These are phyloP conservation scores for Plenodomus lindquistii DNA, from an alignment of 2,329 filamentous ascomycete species.

Conservation along the genomic window DNA sequence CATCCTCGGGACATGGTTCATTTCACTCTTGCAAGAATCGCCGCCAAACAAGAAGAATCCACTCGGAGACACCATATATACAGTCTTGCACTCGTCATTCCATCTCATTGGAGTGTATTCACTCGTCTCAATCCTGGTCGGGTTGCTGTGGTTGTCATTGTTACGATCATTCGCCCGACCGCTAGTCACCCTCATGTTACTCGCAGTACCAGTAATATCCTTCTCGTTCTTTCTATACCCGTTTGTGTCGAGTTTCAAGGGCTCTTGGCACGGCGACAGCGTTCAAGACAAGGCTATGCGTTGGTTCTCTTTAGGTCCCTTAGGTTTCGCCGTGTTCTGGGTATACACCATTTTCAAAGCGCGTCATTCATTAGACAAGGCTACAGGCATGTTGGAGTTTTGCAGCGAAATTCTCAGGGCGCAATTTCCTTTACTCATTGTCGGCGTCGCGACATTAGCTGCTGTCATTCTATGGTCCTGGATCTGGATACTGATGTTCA, in stretches of 20 bases:
- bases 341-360: slow-evolving; percentile 80
- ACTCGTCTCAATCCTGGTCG: slow-evolving; percentile 83
- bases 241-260: slow-evolving; percentile 85
- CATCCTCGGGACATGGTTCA: slow-evolving; percentile 83
- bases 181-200: slow-evolving; percentile 77
- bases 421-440: slow-evolving; percentile 77
- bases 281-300: slow-evolving; percentile 90
- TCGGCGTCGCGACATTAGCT: slow-evolving; percentile 79
- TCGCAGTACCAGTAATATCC: slow-evolving; percentile 84
- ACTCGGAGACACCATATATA: slow-evolving; percentile 93
- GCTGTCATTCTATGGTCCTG: slow-evolving; percentile 88
- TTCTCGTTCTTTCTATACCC: slow-evolving; percentile 91
- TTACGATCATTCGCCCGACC: slow-evolving; percentile 84
- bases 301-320: slow-evolving; percentile 79
- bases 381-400: slow-evolving; percentile 89
- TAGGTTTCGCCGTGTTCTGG: slow-evolving; percentile 75
- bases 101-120: slow-evolving; percentile 91
- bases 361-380: slow-evolving; percentile 77
- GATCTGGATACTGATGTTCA: slow-evolving; percentile 97
- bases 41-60: slow-evolving; percentile 68
- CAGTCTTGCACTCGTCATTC: slow-evolving; percentile 81
- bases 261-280: slow-evolving; percentile 71
- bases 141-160: slow-evolving; percentile 86
- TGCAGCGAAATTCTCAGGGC: slow-evolving; percentile 83
- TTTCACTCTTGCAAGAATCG: slow-evolving; percentile 88